Base-by-base conservation (phyloP, 139 green algal genomes). In the Monoraphidium neglectum region DNA sequence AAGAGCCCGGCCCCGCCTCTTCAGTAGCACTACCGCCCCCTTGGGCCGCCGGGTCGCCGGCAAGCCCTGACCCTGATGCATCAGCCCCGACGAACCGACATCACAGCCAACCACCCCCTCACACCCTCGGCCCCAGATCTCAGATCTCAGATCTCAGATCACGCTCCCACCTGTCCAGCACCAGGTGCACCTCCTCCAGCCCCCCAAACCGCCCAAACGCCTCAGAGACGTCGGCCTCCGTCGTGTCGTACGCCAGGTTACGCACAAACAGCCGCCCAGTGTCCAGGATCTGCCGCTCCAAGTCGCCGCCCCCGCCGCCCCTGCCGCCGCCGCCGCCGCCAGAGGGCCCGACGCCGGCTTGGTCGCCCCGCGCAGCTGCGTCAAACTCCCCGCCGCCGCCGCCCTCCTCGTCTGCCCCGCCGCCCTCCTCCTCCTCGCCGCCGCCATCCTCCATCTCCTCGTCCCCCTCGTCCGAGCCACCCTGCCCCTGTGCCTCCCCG, bases 211-310 rank as follows among this genome's bases (percentile, higher is more conserved):
- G 28, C n/a, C 82, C 81, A 76, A 99, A 95, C 43, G 93, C 65
- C 57, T 88, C 85, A 6, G 62, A 54, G 47, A 99, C 77, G 56
- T 99, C 95, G 1, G 88, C 86, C 65, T 99, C 95, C 0, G 85
- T 95, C 49, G 93, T 87, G 12, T 74, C 82, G 84, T 95, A 99
- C 0, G 93, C 83, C 70, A 99, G 89, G 83, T 99, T 99, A 40
- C 96, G 84, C 40, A 98, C 79, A 82, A 99, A 99, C 56, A 99
- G 84, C 18, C 96, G 87, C 0, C 92, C 90, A 4, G 93, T 96
- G 24, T 93, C 82, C 16, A 63, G 36, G 24, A 95, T 88, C 33
- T 36, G 46, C 37, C 72, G 70, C 59, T 77, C 77, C 18, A 70
- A 60, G n/a, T 64, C 60, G 16, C 40, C 77, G 51, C 16, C 30